These are phyloP conservation scores for Scedosporium apiospermum DNA, from an alignment of 2,329 filamentous ascomycete species.

Conservation along the genomic window DNA sequence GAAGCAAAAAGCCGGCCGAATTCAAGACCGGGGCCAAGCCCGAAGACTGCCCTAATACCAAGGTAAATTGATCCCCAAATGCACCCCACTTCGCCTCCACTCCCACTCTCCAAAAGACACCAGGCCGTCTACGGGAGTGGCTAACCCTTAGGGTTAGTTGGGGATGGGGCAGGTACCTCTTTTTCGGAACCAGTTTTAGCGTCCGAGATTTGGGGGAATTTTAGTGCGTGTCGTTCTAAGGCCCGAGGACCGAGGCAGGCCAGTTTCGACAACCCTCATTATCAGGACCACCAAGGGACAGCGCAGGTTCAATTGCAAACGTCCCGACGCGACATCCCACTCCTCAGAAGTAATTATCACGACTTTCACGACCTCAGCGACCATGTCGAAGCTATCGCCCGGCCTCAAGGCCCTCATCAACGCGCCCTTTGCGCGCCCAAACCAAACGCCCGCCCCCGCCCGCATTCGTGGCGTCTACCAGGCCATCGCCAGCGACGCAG, in stretches of 20 bases:
- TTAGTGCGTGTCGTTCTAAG: neutral
- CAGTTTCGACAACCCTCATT: neutral
- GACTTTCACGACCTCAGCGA: constrained; percentile 6
- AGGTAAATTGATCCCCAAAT: no score
- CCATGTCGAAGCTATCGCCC: constrained; percentile 65
- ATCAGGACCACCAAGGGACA: neutral
- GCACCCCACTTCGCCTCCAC: no score
- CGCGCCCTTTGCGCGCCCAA: constrained; percentile 55
- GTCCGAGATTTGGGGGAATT: neutral
- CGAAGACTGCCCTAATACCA: no score
- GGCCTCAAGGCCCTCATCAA: constrained; percentile 67
- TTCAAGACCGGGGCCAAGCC: no score
- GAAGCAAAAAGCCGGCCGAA: no score
- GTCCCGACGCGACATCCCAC: neutral
- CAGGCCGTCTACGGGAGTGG: no score
- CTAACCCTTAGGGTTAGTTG: neutral
- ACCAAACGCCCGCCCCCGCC: constrained; percentile 53
- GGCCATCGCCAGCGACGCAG: constrained; percentile 53
- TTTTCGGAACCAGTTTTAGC: neutral
- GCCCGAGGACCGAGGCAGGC: neutral
- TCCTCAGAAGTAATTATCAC: neutral
- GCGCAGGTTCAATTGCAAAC: neutral
- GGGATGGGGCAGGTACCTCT: neutral
- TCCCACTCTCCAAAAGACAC: no score
- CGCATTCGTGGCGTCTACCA: constrained; percentile 56